Base-by-base conservation (phyloP, 2,329 filamentous ascomycete species). In the Colletotrichum godetiae region DNA sequence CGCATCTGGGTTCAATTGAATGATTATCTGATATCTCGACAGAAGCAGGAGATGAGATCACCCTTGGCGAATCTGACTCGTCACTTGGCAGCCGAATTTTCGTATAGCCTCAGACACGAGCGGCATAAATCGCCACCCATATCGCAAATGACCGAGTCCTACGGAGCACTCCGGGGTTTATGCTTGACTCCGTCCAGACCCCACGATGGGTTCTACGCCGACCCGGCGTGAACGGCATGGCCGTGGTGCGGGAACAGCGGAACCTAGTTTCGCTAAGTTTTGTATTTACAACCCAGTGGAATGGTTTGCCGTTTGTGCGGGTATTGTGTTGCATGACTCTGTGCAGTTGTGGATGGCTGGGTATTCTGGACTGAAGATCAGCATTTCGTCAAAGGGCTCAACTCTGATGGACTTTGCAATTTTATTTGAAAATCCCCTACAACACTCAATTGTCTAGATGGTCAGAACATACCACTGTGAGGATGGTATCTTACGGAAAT, bases 1-100 rank as follows among this genome's bases (percentile, higher is more conserved):
- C 71, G 71, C 56, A 71, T 46, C 35, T 66, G 60, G 64, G 55
- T 61, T 52, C 60, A 71, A 70, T 71, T 49, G 37, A 69, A 31
- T 5, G 19, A 10, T 37, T 10, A 37, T 64, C 29, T 64, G 4
- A 55, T 37, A 19, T 64, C 4, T 63, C n/a, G 42, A 49, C 42
- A n/a, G 22, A 53, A 24, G 46, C 5, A 35, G 4, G 6, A 10
- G 11, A 24, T 13, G 42, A 15, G 42, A n/a, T 4, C n/a, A 37
- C 4, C 8, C 42, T 31, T n/a, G 2, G 19, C 24, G 15, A 22
- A 11, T 0, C 19, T 5, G 42, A 49, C 19, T 0, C 22, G 42
- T 22, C 42, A 22, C 24, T 42, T 22, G 8, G 10, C 22, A 5
- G 37, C 7, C n/a, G 42, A 24, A 3, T 12, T 22, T 27, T 15